phyloP scores from a whole-genome alignment of 305 asterid genomes.

The Fraxinus baroniana region DNA sequence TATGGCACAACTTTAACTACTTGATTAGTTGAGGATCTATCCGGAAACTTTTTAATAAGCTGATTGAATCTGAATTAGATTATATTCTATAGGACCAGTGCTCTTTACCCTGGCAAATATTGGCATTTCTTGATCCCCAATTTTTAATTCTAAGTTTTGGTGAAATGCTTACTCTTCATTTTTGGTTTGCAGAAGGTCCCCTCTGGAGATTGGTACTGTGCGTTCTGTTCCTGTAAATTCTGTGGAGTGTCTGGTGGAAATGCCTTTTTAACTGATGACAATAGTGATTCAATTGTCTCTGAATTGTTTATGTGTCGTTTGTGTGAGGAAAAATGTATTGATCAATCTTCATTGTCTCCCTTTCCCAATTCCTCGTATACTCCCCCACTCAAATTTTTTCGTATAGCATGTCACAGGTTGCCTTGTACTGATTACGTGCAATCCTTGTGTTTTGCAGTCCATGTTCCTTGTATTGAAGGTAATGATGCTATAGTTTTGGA shows the following conservation, averaged over 20 bases:
- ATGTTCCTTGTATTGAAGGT: constrained; percentile 49
- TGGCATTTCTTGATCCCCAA: constrained; percentile 15
- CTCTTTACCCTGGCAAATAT: constrained; percentile 5
- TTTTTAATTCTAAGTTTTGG: constrained; percentile 6
- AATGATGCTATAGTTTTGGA: constrained; percentile 41
- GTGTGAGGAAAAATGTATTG: constrained; percentile 88
- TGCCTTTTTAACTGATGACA: constrained; percentile 38
- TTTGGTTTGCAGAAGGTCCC: constrained; percentile 56
- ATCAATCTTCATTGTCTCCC: constrained; percentile 12
- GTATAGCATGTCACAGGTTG: neutral
- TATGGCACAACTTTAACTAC: neutral
- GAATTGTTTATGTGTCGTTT: constrained; percentile 55
- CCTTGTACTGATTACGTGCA: constrained; percentile 14
- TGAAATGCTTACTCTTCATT: constrained; percentile 14
- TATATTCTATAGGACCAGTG: neutral
- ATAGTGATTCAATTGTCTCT: constrained; percentile 28
- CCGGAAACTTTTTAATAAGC: neutral
- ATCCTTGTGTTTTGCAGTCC: constrained; percentile 56
- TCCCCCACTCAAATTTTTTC: neutral
- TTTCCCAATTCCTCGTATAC: constrained; percentile 8
- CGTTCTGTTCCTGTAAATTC: constrained; percentile 88
- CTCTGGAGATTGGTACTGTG: constrained; percentile 86
- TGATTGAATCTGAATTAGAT: neutral
- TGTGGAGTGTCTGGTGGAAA: constrained; percentile 64
- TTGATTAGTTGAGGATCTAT: neutral